Conservation (phyloP, 148 eudicot genomes). For the Cornus controversa region DNA sequence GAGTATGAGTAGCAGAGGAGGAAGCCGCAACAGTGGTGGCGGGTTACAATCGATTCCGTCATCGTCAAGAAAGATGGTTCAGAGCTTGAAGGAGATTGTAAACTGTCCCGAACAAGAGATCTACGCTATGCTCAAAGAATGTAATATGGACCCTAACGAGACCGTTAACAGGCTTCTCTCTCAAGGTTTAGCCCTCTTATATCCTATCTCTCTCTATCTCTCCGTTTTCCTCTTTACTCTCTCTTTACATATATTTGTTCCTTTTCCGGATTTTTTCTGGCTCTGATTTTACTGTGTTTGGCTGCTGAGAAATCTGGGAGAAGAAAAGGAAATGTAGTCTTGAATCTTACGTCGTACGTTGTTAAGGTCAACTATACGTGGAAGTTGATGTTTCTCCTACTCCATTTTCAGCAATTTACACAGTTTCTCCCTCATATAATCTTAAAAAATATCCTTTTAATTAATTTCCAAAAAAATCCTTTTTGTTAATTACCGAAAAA, state of each 20-base stretch:
- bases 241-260: neutral
- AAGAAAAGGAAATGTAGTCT: neutral
- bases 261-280: neutral
- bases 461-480: no score
- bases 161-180: constrained; percentile 80
- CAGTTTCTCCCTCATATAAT: neutral
- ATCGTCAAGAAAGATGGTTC: constrained; percentile 66
- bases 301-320: neutral
- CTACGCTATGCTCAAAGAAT: constrained; percentile 84
- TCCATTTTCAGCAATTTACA: no score
- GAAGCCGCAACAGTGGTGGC: constrained; percentile 25
- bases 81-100: constrained; percentile 84
- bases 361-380: neutral
- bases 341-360: neutral
- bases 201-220: neutral
- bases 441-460: no score
- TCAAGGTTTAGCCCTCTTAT: constrained; percentile 51
- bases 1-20: constrained; percentile 31
- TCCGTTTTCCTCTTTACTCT: no score
- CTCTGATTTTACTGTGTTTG: constrained; percentile 1
- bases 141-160: constrained; percentile 97
- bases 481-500: no score
- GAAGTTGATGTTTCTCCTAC: no score
- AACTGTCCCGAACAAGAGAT: constrained; percentile 83
- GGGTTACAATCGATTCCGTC: constrained; percentile 51